phyloP scores from a whole-genome alignment of 306 rosid species.

The Fragaria nilgerrensis region DNA sequence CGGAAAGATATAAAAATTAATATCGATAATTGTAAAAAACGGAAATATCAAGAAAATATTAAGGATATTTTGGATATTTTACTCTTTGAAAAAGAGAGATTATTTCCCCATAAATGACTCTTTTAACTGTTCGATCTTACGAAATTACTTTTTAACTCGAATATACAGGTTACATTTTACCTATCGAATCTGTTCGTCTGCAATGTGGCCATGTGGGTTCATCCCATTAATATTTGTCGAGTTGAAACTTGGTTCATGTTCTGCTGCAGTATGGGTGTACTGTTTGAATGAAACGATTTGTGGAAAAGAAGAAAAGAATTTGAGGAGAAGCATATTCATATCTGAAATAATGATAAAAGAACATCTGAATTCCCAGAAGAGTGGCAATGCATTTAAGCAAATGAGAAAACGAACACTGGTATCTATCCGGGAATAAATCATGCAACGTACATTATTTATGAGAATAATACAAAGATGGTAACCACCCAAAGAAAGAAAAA shows the following conservation, averaged over 20 bases:
- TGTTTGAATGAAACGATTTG: not conserved
- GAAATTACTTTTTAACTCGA: not conserved
- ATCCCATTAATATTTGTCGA: not conserved
- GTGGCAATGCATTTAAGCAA: slow-evolving; percentile 14
- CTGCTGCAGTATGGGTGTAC: not conserved
- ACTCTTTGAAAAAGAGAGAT: too few species aligned
- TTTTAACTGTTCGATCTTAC: not conserved
- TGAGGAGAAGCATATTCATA: slow-evolving; percentile 6
- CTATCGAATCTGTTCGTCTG: not conserved
- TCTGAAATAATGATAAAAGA: slow-evolving; percentile 1
- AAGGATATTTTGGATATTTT: too few species aligned
- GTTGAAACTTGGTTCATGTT: not conserved
- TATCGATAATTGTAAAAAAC: too few species aligned
- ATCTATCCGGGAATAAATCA: slow-evolving; percentile 70
- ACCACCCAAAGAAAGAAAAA: slow-evolving; percentile 52
- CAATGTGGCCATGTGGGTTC: not conserved
- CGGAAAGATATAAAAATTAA: too few species aligned
- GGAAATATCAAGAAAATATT: too few species aligned
- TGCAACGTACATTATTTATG: slow-evolving; percentile 68
- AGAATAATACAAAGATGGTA: slow-evolving; percentile 70
- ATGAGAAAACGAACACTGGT: slow-evolving; percentile 38
- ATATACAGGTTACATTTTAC: not conserved
- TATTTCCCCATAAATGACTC: not conserved
- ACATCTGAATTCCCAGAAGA: slow-evolving; percentile 10
- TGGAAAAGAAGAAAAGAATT: too few species aligned